These are phyloP conservation scores for Sphaerostilbella broomeana DNA, from an alignment of 2,329 filamentous ascomycete species.

Conservation along the genomic window DNA sequence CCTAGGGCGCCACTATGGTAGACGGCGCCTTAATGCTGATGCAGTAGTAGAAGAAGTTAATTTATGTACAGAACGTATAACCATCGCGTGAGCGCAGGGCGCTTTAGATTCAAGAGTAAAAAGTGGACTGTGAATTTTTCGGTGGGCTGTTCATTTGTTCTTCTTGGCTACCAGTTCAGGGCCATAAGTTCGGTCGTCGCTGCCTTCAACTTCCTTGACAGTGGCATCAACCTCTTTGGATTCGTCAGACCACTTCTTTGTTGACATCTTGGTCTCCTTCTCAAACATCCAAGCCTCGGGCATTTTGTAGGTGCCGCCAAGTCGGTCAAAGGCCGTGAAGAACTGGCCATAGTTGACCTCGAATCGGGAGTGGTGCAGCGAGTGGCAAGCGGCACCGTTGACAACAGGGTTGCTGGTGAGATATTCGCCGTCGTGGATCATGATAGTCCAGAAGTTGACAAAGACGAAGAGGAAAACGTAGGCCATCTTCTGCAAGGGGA, in stretches of 20 bases:
- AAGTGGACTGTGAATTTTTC: too few species aligned
- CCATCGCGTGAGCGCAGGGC: too few species aligned
- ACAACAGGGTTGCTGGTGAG: slow-evolving; percentile 83
- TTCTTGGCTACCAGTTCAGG: slow-evolving; percentile 38
- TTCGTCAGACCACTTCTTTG: slow-evolving; percentile 74
- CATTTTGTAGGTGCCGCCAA: slow-evolving; percentile 79
- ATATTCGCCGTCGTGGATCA: slow-evolving; percentile 96
- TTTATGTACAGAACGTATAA: too few species aligned
- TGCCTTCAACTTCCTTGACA: slow-evolving; percentile 61
- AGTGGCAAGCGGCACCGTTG: slow-evolving; percentile 91
- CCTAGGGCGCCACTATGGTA: background rate
- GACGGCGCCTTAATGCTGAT: background rate
- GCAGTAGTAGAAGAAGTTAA: too few species aligned
- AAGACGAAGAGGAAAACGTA: slow-evolving; percentile 83
- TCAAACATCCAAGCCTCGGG: slow-evolving; percentile 84
- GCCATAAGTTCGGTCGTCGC: slow-evolving; percentile 45
- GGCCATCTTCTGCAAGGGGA: slow-evolving; percentile 85
- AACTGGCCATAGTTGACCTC: slow-evolving; percentile 84
- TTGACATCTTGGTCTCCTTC: slow-evolving; percentile 77
- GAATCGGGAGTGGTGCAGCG: slow-evolving; percentile 57
- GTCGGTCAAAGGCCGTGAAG: slow-evolving; percentile 83
- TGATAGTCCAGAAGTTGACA: slow-evolving; percentile 94
- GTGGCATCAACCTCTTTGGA: slow-evolving; percentile 68
- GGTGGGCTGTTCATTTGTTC: slow-evolving; percentile 21
- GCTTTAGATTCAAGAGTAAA: too few species aligned